Percentiles rank a stretch among this genome's conserved stretches.
Conservation (phyloP, 179 eudicot species). For the Sideroxylon spinosum region DNA sequence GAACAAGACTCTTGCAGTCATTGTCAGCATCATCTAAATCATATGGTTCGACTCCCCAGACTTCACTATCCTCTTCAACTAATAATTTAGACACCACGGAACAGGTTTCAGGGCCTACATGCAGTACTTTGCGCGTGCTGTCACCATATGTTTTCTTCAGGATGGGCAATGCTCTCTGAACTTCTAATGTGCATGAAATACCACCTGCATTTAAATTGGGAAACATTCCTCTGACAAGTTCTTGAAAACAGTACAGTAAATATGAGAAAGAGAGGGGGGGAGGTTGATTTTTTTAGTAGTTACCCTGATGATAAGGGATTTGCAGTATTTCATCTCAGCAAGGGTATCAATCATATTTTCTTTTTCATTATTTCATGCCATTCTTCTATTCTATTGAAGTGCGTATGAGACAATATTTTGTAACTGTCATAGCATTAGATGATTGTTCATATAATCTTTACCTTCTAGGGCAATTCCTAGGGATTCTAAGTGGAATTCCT, state of each 20-base stretch:
- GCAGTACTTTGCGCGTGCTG: conserved; percentile 77
- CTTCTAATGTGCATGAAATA: conserved; percentile 67
- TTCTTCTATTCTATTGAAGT: too few relatives aligned
- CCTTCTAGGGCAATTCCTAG: too few relatives aligned
- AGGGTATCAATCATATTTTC: neutral
- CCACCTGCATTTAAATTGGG: conserved; percentile 46
- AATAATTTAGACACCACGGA: conserved; percentile 67
- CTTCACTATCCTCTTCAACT: conserved; percentile 86
- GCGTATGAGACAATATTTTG: too few relatives aligned
- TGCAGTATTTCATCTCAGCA: neutral
- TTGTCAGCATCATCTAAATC: conserved; percentile 79
- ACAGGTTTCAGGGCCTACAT: conserved; percentile 94
- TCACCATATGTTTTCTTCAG: conserved; percentile 83
- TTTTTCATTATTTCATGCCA: too few relatives aligned
- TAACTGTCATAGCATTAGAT: too few relatives aligned
- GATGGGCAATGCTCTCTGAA: conserved; percentile 59
- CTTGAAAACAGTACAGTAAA: conserved; percentile 19
- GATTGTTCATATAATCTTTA: too few relatives aligned
- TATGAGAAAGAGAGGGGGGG: neutral
- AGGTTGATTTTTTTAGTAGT: conserved; percentile 52
- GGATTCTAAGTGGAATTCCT: too few relatives aligned
- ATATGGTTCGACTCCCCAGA: conserved; percentile 98
- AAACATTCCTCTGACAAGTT: neutral
- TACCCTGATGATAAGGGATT: neutral
- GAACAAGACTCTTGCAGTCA: conserved; percentile 74